Conservation (phyloP, 352 stramenopile genomes). For the Elongisporangium undulatum region DNA sequence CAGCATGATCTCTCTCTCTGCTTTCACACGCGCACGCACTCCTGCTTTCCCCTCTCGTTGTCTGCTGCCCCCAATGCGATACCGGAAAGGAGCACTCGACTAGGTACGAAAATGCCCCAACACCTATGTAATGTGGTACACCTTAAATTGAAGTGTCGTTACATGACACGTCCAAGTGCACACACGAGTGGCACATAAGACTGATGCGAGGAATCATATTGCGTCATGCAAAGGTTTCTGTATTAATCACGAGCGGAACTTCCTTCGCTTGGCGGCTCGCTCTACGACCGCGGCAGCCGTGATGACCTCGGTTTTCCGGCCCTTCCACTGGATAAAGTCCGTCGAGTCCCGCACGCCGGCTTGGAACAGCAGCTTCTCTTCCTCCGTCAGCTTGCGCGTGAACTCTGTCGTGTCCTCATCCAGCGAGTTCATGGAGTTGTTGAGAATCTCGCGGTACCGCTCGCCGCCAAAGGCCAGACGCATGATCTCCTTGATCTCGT, state of each 20-base stretch:
- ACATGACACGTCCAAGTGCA: too few relatives aligned
- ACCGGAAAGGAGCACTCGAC: not conserved
- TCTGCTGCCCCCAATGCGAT: not conserved
- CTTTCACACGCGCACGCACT: not conserved
- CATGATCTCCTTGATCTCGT: constrained; percentile 77
- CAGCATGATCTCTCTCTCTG: constrained; percentile 38
- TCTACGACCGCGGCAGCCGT: constrained; percentile 46
- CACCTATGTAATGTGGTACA: not conserved
- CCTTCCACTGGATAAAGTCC: constrained; percentile 79
- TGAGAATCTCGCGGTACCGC: constrained; percentile 69
- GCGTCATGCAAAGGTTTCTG: too few relatives aligned
- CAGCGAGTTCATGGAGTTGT: constrained; percentile 82
- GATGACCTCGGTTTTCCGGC: constrained; percentile 64
- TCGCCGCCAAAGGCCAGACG: constrained; percentile 70
- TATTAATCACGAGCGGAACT: constrained; percentile 20
- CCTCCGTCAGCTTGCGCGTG: constrained; percentile 61
- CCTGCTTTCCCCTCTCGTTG: not conserved
- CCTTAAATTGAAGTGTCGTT: not conserved
- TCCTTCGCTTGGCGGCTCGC: constrained; percentile 57
- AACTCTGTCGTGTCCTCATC: constrained; percentile 85
- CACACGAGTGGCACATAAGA: too few relatives aligned
- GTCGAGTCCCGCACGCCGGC: constrained; percentile 57
- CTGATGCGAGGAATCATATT: too few relatives aligned
- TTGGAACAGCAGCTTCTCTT: constrained; percentile 67
- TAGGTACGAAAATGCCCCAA: constrained; percentile 1